Evolutionary conservation across 495 filamentous ascomycete species (phyloP).

Genomic region (Podospora fimiseda): DNA sequence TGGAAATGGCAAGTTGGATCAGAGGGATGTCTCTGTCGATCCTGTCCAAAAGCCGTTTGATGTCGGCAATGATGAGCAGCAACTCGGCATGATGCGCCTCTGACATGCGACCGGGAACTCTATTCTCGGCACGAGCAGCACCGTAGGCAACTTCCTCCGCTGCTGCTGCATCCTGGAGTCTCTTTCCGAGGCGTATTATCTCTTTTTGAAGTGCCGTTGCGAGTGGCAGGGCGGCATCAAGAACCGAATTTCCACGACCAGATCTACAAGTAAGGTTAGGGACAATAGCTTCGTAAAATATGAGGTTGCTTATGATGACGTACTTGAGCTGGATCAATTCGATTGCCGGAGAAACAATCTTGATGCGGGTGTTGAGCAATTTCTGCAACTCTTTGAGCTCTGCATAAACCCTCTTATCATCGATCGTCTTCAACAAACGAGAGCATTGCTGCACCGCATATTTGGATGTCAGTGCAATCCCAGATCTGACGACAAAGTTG

Average conservation of each 20-base stretch:
- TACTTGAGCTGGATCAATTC: constrained; percentile 92
- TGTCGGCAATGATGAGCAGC: constrained; percentile 63
- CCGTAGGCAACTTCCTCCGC: constrained; percentile 55
- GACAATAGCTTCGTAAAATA: constrained; percentile 5
- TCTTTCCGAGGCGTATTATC: constrained; percentile 75
- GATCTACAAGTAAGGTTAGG: constrained; percentile 45
- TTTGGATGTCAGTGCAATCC: constrained; percentile 76
- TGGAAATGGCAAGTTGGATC: constrained; percentile 91
- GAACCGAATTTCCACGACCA: constrained; percentile 86
- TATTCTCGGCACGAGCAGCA: constrained; percentile 44
- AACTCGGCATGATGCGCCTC: constrained; percentile 51
- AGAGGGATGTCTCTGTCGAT: constrained; percentile 93
- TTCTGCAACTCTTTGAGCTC: constrained; percentile 68
- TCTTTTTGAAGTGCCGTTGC: constrained; percentile 84
- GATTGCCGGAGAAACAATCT: constrained; percentile 87
- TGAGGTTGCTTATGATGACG: neutral
- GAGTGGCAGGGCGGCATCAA: constrained; percentile 81
- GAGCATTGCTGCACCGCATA: constrained; percentile 81
- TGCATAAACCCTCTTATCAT: constrained; percentile 57
- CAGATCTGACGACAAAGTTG: constrained; percentile 89
- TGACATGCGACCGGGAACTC: constrained; percentile 31
- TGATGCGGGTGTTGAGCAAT: constrained; percentile 75
- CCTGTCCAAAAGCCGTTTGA: constrained; percentile 63
- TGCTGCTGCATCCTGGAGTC: constrained; percentile 62
- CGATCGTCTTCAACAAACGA: constrained; percentile 64